Evolutionary conservation across 2,329 filamentous ascomycete genomes (phyloP).

Genomic region (Calonectria pauciramosa): DNA sequence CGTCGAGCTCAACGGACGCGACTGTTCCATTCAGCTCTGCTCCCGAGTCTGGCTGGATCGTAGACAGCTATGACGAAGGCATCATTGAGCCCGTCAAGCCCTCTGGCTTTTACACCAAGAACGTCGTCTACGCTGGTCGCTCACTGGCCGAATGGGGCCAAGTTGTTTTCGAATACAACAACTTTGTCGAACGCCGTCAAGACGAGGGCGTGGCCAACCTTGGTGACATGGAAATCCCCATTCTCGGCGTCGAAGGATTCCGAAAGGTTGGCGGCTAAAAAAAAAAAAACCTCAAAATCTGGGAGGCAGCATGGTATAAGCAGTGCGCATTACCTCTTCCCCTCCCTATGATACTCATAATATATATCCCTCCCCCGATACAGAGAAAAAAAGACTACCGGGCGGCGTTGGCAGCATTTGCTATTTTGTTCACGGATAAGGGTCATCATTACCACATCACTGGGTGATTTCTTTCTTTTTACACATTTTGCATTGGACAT

Average conservation of each 20-base stretch:
- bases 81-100: slow-evolving; percentile 62
- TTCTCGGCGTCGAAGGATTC: slow-evolving; percentile 58
- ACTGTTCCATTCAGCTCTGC: slow-evolving; percentile 24
- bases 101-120: slow-evolving; percentile 58
- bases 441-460: slow-evolving; percentile 29
- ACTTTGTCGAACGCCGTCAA: slow-evolving; percentile 82
- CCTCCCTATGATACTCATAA: slow-evolving; percentile 2
- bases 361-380: slow-evolving; percentile 16
- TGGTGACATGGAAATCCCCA: slow-evolving; percentile 73
- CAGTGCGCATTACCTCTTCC: neutral
- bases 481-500: slow-evolving; percentile 30
- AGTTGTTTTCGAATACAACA: slow-evolving; percentile 83
- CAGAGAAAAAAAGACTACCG: slow-evolving; percentile 12
- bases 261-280: slow-evolving; percentile 51
- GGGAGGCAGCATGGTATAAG: neutral
- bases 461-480: slow-evolving; percentile 27
- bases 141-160: slow-evolving; percentile 84
- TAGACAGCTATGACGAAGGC: slow-evolving; percentile 37
- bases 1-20: slow-evolving; percentile 23
- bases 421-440: slow-evolving; percentile 31
- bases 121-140: slow-evolving; percentile 75
- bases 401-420: slow-evolving; percentile 32
- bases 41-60: slow-evolving; percentile 42
- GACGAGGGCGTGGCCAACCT: slow-evolving; percentile 79
- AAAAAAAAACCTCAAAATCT: too few relatives aligned